These are phyloP conservation scores for Chytriomyces sp. DNA, from an alignment of 192 early-diverging fungal species.

Conservation along the genomic window DNA sequence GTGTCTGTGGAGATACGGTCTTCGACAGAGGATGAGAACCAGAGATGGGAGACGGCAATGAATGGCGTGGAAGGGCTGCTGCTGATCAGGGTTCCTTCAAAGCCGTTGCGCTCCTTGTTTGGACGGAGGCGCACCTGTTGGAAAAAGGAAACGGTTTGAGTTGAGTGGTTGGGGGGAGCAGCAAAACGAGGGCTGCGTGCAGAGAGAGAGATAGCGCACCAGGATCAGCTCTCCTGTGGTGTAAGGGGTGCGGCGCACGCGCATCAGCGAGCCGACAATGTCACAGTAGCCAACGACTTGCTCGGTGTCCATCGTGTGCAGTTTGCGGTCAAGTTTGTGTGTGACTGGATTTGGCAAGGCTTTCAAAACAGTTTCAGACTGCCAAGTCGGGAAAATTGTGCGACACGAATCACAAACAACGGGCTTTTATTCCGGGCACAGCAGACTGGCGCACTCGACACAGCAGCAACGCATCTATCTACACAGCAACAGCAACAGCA, in stretches of 20 bases:
- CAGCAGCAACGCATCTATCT: too few relatives aligned
- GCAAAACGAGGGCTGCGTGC: not conserved
- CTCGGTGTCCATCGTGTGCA: not conserved
- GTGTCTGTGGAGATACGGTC: not conserved
- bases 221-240: not conserved
- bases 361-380: too few relatives aligned
- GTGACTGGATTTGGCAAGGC: not conserved
- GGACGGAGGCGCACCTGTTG: too few relatives aligned
- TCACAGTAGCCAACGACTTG: not conserved
- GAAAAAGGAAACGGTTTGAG: too few relatives aligned
- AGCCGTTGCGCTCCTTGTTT: not conserved
- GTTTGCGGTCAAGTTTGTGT: not conserved
- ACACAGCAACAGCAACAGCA: too few relatives aligned
- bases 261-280: not conserved
- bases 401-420: too few relatives aligned
- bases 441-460: too few relatives aligned
- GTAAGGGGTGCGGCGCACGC: not conserved
- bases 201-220: not conserved
- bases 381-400: too few relatives aligned
- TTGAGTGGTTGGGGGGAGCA: too few relatives aligned
- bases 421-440: too few relatives aligned
- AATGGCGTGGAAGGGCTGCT: not conserved
- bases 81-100: not conserved
- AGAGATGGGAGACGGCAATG: constrained; percentile 6
- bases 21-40: not conserved